Base-by-base conservation (phyloP, 1,284 basidiomycete genomes). In the Cystobasidium sp. region DNA sequence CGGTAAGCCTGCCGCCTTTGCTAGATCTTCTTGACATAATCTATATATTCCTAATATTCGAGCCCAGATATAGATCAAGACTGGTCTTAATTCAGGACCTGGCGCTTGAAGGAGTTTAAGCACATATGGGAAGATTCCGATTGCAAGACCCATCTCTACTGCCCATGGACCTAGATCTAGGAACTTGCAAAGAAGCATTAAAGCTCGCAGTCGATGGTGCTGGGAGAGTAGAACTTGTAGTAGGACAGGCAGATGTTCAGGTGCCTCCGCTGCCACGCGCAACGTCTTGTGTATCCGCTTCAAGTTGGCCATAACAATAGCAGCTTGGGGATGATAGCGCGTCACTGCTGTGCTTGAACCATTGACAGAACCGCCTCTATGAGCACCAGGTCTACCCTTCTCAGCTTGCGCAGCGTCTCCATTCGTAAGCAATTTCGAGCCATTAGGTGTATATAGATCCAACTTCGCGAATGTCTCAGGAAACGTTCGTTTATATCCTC, bases 11-110 rank as follows among this genome's bases (percentile, higher is more conserved):
- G 93, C 69, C 1, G 69, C 69, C 75, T 91, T 92, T 78, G 92
- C 88, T 6, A 99, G 84, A 80, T 99, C 96, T 56, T 90, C 87
- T 81, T 98, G 96, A 75, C 97, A 97, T 22, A 90, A 89, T 7
- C 91, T 89, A 82, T 98, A 97, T 41, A 98, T 94, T 1, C 96
- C 96, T 24, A 98, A 87, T 75, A 99, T 97, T 18, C 96, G 88
- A 0, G 96, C 93, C 97, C 97, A 99, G 76, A 99, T 98, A 84
- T 98, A 99, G 78, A 99, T 97, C 43, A 99, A 86, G n/a, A 99
- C 95, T 0, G 97, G 96, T 65, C 94, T 91, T 41, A 99, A 87
- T 80, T 99, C 96, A 76, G 91, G 90, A 0, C 94, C 93, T 0
- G 95, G 94, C 0, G 94, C 94, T 83, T 97, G 95, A 2, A 99